Base-by-base conservation (phyloP, 257 asterid species). In the Nicotiana benthamiana region DNA sequence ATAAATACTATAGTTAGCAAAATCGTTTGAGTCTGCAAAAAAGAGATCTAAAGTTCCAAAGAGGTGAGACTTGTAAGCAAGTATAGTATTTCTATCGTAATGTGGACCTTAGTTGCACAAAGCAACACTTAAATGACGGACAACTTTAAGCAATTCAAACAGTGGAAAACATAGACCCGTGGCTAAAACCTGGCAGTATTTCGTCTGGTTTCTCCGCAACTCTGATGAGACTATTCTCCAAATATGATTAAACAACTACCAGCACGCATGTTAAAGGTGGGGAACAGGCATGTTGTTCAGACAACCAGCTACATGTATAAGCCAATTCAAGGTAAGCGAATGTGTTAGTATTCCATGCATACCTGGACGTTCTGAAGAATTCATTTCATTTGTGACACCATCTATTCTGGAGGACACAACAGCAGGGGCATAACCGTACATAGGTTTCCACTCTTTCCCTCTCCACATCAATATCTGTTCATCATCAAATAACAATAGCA, bases 381-480 rank as follows among this genome's bases (percentile, higher is more conserved):
- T 80, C 68, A 81, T 8, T 68, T 52, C 52, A 57, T 80, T 82
- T n/a, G 91, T 79, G 80, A 75, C 46, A 51, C 80, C 81, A 65
- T 17, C 75, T 6, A 79, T 66, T 34, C 87, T 81, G 60, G 81
- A 83, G 77, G 81, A 79, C 43, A 63, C 48, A 83, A 48, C 75
- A 5, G 90, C 87, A 77, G 86, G 51, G 67, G 84, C 91, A 61
- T 85, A 79, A 32, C 63, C 60, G 67, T 88, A 90, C 88, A 87
- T 84, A 6, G 97, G 90, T 83, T 91, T 87, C 99, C 99, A 96
- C 51, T 92, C 93, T 85, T 87, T 86, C 82, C 99, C 99, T 84
- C 98, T 92, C 98, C 99, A 96, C 94, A 96, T 90, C 77, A 96
- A 56, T 86, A 94, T 88, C 72, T 96, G 95, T 81, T 96, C 99